Evolutionary conservation across 306 rosid species (phyloP).

Genomic region (Crataegus laevigata): DNA sequence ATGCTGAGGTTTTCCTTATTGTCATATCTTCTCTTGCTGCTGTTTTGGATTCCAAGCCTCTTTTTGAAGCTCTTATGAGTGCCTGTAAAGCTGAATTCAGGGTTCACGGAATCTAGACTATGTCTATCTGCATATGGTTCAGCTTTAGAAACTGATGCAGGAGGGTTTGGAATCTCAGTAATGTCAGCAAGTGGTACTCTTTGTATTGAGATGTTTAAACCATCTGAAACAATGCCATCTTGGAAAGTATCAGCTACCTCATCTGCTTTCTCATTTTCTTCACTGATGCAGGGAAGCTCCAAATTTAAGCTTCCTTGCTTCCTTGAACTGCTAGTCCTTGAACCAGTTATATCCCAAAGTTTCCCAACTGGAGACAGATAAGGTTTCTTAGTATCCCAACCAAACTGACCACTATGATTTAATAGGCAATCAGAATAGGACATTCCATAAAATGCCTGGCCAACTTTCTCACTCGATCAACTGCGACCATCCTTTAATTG

Average conservation of each 20-base stretch:
- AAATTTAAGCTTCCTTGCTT: slow-evolving; percentile 49
- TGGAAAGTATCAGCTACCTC: slow-evolving; percentile 45
- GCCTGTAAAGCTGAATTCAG: slow-evolving; percentile 38
- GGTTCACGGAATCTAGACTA: slow-evolving; percentile 43
- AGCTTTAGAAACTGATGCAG: slow-evolving; percentile 44
- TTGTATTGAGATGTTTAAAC: slow-evolving; percentile 14
- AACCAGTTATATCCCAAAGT: slow-evolving; percentile 60
- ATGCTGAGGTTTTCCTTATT: slow-evolving; percentile 43
- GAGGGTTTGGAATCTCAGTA: slow-evolving; percentile 32
- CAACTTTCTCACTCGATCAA: slow-evolving; percentile 17
- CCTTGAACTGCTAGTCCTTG: slow-evolving; percentile 55
- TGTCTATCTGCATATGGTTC: slow-evolving; percentile 25
- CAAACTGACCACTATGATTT: slow-evolving; percentile 24
- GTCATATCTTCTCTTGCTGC: slow-evolving; percentile 30
- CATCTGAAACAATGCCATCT: slow-evolving; percentile 27
- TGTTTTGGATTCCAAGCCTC: slow-evolving; percentile 38
- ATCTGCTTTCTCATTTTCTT: slow-evolving; percentile 74
- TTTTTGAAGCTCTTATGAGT: slow-evolving; percentile 39
- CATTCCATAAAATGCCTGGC: slow-evolving; percentile 21
- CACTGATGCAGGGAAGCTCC: slow-evolving; percentile 83
- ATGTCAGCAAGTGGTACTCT: slow-evolving; percentile 59
- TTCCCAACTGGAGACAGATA: slow-evolving; percentile 57
- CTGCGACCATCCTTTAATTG: slow-evolving; percentile 6
- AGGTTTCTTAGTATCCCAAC: slow-evolving; percentile 32
- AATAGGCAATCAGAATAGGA: slow-evolving; percentile 49